Evolutionary conservation across 169 alveolate genomes (phyloP).

Genomic region (Babesia divergens): DNA sequence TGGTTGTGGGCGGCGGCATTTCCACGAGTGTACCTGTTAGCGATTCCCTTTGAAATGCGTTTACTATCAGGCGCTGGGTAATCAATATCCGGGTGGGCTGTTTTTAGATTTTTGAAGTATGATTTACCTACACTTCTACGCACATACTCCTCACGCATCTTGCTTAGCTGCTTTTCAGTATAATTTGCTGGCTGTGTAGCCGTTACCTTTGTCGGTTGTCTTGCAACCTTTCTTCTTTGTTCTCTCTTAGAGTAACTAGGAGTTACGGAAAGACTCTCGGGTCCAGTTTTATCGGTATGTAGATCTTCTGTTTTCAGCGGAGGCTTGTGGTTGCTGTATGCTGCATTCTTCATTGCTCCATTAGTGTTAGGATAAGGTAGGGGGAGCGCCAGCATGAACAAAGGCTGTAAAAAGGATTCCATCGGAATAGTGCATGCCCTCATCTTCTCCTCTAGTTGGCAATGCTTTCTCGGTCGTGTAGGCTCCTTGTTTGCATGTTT

Average conservation of each 20-base stretch:
- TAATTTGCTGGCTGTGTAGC: background rate
- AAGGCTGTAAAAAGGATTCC: conserved; percentile 26
- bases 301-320: background rate
- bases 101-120: background rate
- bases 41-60: background rate
- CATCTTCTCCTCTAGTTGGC: conserved; percentile 18
- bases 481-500: background rate
- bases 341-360: background rate
- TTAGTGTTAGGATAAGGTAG: background rate
- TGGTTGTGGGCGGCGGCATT: background rate
- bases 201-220: background rate
- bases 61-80: background rate
- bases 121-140: background rate
- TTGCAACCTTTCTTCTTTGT: background rate
- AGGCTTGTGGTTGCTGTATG: background rate
- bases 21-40: background rate
- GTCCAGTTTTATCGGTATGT: background rate
- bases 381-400: conserved; percentile 21
- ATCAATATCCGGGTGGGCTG: conserved; percentile 11
- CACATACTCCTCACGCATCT: conserved; percentile 24
- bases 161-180: background rate
- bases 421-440: background rate
- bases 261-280: no score
- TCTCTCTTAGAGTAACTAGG: background rate
- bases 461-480: background rate